Percentiles rank a stretch among this genome's conserved stretches.
Evolutionary conservation across 495 filamentous ascomycete species (phyloP).

Genomic region (Cudoniella acicularis): DNA sequence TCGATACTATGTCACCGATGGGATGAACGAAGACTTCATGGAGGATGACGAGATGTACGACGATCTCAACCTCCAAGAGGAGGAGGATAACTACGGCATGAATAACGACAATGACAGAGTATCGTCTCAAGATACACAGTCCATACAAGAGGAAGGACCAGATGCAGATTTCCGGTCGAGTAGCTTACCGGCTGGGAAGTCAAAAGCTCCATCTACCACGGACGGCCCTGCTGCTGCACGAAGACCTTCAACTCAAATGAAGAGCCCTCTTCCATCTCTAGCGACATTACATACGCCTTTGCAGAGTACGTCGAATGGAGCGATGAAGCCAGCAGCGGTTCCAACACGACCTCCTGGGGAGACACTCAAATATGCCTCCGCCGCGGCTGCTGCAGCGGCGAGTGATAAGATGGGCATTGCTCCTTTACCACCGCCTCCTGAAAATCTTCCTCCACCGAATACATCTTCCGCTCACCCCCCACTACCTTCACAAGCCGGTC

Average conservation of each 20-base stretch:
- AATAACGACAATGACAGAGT: constrained; percentile 75
- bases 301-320: constrained; percentile 56
- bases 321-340: constrained; percentile 88
- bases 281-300: constrained; percentile 76
- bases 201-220: constrained; percentile 35
- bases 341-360: constrained; percentile 83
- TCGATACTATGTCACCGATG: constrained; percentile 89
- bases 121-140: constrained; percentile 94
- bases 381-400: constrained; percentile 90
- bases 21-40: constrained; percentile 80
- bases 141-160: constrained; percentile 75
- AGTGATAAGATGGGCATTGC: constrained; percentile 57
- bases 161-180: constrained; percentile 62
- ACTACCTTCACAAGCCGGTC: constrained; percentile 22
- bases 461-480: constrained; percentile 18
- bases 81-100: constrained; percentile 82
- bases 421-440: constrained; percentile 42
- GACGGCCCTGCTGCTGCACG: constrained; percentile 55
- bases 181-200: constrained; percentile 48
- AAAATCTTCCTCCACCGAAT: constrained; percentile 18
- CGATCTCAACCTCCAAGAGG: constrained; percentile 85
- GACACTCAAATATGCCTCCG: constrained; percentile 92
- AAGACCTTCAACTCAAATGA: constrained; percentile 85
- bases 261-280: constrained; percentile 85
- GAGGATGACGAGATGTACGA: constrained; percentile 93